These are phyloP conservation scores for Fragilariopsis cylindrus DNA, from an alignment of 108 stramenopile genomes.

Conservation along the genomic window DNA sequence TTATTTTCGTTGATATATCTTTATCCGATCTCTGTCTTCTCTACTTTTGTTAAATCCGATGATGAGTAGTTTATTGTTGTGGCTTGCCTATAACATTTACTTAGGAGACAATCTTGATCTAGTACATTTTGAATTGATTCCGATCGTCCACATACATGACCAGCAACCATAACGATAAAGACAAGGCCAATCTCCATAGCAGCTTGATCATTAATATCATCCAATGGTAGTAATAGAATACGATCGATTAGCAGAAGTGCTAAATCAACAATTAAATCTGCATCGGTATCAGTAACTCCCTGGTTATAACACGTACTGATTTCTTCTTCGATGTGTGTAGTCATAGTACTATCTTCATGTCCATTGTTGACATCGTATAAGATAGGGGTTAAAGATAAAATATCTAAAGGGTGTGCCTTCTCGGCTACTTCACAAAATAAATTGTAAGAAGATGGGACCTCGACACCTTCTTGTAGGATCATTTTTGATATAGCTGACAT, in stretches of 20 bases:
- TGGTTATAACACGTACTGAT: slow-evolving; percentile 13
- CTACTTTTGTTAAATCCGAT: no score
- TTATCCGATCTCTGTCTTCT: no score
- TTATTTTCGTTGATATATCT: no score
- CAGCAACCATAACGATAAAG: slow-evolving; percentile 6
- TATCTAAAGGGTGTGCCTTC: not conserved
- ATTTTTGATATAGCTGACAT: slow-evolving; percentile 24
- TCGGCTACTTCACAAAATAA: slow-evolving; percentile 11
- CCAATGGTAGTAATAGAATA: slow-evolving; percentile 5
- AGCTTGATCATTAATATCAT: slow-evolving; percentile 4
- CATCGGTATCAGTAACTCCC: slow-evolving; percentile 2
- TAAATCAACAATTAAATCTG: slow-evolving; percentile 14
- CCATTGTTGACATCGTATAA: slow-evolving; percentile 13
- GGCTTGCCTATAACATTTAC: slow-evolving; percentile 14
- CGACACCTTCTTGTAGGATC: slow-evolving; percentile 11
- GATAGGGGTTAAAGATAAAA: slow-evolving; percentile 12
- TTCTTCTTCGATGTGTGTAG: slow-evolving; percentile 14
- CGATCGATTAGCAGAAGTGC: slow-evolving; percentile 19
- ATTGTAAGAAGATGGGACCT: slow-evolving; percentile 2
- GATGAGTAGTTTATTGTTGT: no score
- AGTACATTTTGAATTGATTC: not conserved
- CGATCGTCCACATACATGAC: slow-evolving; percentile 10
- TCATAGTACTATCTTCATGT: not conserved
- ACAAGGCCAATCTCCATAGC: slow-evolving; percentile 3
- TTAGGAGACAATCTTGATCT: slow-evolving; percentile 10